phyloP scores from a whole-genome alignment of 805 yeast species.

The Candida sakaeoensis region DNA sequence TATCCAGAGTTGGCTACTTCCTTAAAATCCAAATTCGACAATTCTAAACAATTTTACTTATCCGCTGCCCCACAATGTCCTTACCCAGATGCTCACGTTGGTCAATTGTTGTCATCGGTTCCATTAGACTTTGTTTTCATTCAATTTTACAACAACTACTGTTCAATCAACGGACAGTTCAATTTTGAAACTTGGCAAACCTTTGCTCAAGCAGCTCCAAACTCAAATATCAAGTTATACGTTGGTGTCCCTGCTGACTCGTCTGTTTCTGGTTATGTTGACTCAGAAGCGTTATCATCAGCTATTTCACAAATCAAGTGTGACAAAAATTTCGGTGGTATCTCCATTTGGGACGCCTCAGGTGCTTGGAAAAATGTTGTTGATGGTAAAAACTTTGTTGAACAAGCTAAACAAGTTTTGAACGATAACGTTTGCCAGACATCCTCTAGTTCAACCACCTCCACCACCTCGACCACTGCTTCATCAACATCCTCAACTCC shows the following conservation, averaged over 20 bases:
- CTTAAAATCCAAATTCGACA: constrained; percentile 18
- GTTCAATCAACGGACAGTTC: constrained; percentile 51
- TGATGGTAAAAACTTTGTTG: constrained; percentile 15
- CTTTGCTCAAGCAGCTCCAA: constrained; percentile 62
- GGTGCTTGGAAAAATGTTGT: constrained; percentile 17
- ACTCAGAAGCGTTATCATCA: constrained; percentile 16
- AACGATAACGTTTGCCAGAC: constrained; percentile 9
- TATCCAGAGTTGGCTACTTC: constrained; percentile 28
- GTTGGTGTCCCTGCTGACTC: constrained; percentile 67
- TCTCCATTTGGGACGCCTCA: constrained; percentile 34
- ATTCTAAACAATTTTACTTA: constrained; percentile 60
- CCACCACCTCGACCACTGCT: constrained; percentile 4
- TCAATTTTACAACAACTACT: constrained; percentile 87
- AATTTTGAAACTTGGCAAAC: constrained; percentile 68
- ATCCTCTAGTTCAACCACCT: constrained; percentile 10
- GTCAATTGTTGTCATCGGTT: constrained; percentile 39
- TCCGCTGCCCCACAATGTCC: constrained; percentile 94
- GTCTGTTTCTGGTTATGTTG: constrained; percentile 51
- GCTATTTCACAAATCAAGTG: constrained; percentile 14
- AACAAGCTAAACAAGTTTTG: constrained; percentile 17
- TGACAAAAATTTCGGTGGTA: constrained; percentile 30
- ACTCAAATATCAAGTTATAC: constrained; percentile 63
- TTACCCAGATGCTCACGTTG: constrained; percentile 62
- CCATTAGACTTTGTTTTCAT: constrained; percentile 77
- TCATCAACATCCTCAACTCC: constrained; percentile 5